Evolutionary conservation across 345 rosid genomes (phyloP), one percentile per base, ranked within the genome.

Genomic region (Camelina hispida): DNA sequence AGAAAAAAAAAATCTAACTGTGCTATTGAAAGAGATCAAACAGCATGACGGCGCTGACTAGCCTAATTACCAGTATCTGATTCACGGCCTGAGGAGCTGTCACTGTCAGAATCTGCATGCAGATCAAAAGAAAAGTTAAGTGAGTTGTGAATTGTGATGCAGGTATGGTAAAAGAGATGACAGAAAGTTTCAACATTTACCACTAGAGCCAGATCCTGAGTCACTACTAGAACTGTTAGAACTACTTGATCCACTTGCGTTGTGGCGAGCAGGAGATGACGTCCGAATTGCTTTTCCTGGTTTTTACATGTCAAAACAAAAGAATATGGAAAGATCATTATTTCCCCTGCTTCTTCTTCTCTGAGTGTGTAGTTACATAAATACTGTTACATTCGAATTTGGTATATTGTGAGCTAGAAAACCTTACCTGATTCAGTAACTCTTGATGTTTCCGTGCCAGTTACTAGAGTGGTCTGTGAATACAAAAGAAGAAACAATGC

Each of bases 191-290:
- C 62, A 53, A 54, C 42, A 68, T 15, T 73, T 79, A 79, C 82
- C 82, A 68, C 79, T 79, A 53, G 82, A 62, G 74, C 71, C 17
- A 74, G 82, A 79, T 61, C 71, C 82, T 5, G 82, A 62, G 75
- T 74, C 82, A 37, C 79, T 73, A 59, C 82, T 79, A 32, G 82
- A 79, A 62, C 82, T 79, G 62, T 69, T 79, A 68, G 79, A 79
- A 79, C 82, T 79, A 79, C 75, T 79, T 68, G 82, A 79, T 79
- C 82, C 82, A 68, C 61, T 34, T 54, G 78, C 78, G 10, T 73
- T 67, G 74, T 59, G 58, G 28, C 55, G 69, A 52, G 6, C 46
- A 60, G 73, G 64, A 78, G 81, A 66, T 51, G 69, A 38, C 22
- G 68, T 22, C 15, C 69, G 69, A 52, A 74, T 61, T 35, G 71